A percentile compares a stretch with the other conserved stretches of the same genome.
phyloP scores from a whole-genome alignment of 2,329 filamentous ascomycete genomes.

The Fragosphaeria purpurea region DNA sequence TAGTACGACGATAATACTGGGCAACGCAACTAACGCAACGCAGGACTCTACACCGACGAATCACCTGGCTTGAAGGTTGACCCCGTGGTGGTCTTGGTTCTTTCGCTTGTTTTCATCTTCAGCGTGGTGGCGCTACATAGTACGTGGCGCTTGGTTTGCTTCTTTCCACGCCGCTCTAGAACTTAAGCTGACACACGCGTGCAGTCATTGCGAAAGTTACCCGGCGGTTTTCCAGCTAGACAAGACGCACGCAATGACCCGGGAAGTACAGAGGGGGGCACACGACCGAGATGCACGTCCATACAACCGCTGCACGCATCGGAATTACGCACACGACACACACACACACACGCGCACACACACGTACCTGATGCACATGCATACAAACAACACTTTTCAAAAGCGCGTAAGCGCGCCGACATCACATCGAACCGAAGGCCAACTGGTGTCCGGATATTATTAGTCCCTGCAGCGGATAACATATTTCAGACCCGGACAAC shows the following conservation, averaged over 20 bases:
- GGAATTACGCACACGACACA: not conserved
- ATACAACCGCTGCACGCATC: not conserved
- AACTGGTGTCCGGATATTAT: no score
- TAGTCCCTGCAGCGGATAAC: no score
- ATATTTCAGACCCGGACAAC: no score
- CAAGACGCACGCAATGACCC: not conserved
- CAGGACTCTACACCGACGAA: conserved; percentile 94
- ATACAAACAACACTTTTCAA: not conserved
- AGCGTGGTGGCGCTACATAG: conserved; percentile 95
- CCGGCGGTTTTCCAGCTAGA: conserved; percentile 19
- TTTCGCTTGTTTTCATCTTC: conserved; percentile 98
- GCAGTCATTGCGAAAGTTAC: conserved; percentile 17
- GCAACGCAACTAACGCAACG: not conserved
- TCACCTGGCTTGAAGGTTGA: conserved; percentile 96
- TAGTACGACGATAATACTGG: not conserved
- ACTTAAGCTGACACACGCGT: not conserved
- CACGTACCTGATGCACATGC: not conserved
- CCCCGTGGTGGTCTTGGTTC: conserved; percentile 90
- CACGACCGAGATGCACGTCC: not conserved
- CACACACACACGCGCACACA: not conserved
- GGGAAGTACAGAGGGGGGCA: no score
- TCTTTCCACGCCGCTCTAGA: not conserved
- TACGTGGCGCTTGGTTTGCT: conserved; percentile 39
- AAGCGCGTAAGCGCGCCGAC: not conserved
- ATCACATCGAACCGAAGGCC: no score